Evolutionary conservation across 495 filamentous ascomycete genomes (phyloP).

Genomic region (Hyphodiscus hymeniophilus): DNA sequence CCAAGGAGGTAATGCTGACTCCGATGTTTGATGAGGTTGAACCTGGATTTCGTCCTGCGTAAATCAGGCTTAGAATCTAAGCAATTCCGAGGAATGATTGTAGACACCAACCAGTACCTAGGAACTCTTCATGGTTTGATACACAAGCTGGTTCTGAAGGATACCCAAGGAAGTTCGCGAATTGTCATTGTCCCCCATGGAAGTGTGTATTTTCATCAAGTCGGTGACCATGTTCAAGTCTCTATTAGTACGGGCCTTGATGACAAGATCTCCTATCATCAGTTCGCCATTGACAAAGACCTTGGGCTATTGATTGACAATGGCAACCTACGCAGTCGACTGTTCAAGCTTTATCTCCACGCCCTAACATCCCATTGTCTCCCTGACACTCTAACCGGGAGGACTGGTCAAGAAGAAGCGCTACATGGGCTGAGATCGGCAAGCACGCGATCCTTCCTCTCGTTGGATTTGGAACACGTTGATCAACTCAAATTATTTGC

Average conservation of each 20-base stretch:
- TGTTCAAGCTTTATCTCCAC: conserved; percentile 49
- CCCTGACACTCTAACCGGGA: conserved; percentile 45
- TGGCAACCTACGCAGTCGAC: conserved; percentile 43
- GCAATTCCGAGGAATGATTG: no score
- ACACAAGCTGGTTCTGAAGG: conserved; percentile 43
- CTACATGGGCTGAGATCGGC: conserved; percentile 41
- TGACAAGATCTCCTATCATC: conserved; percentile 23
- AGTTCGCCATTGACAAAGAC: conserved; percentile 38
- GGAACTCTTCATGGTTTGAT: no score
- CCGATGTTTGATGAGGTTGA: no score
- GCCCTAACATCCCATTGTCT: conserved; percentile 51
- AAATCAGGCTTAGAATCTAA: no score
- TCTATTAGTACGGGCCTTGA: conserved; percentile 19
- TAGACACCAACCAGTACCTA: no score
- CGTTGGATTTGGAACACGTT: conserved; percentile 32
- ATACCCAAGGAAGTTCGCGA: conserved; percentile 20
- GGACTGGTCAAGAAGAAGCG: conserved; percentile 56
- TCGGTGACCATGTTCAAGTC: conserved; percentile 34
- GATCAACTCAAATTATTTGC: conserved; percentile 36
- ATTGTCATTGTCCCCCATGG: conserved; percentile 46
- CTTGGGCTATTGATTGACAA: conserved; percentile 42
- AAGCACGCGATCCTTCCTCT: conserved; percentile 40
- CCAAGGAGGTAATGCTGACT: no score
- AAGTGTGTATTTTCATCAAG: conserved; percentile 13
- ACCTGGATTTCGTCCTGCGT: no score